Percentiles rank a stretch among this genome's conserved stretches.
These are phyloP conservation scores for Talaromyces albobiverticillius DNA, from an alignment of 2,329 filamentous ascomycete species.

Conservation along the genomic window DNA sequence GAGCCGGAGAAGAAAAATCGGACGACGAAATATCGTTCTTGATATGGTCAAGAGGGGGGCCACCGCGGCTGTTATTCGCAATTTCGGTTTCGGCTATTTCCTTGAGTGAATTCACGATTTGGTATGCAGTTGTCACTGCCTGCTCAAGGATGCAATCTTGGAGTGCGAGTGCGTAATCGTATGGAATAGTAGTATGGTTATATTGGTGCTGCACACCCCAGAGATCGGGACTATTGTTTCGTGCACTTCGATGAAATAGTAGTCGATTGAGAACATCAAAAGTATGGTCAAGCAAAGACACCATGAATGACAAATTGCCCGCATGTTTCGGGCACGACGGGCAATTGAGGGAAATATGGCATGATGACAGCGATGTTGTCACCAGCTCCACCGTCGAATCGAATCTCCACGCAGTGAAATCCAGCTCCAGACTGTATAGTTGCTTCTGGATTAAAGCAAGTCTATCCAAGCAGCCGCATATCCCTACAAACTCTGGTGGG, in stretches of 20 bases:
- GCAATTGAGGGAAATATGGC: constrained; percentile 30
- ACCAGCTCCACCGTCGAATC: constrained; percentile 33
- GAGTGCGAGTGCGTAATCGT: constrained; percentile 3
- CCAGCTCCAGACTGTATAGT: constrained; percentile 27
- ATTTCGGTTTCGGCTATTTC: not conserved
- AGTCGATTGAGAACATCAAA: constrained; percentile 32
- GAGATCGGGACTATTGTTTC: not conserved
- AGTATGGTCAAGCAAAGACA: constrained; percentile 29
- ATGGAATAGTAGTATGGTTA: not conserved
- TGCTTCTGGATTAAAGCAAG: constrained; percentile 29
- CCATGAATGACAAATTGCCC: constrained; percentile 26
- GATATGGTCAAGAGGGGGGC: not conserved
- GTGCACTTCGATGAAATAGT: constrained; percentile 16
- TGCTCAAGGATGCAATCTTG: constrained; percentile 10
- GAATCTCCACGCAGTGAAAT: constrained; percentile 24
- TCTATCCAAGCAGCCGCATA: constrained; percentile 27
- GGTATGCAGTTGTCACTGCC: constrained; percentile 1
- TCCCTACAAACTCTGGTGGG: constrained; percentile 10
- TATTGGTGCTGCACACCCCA: constrained; percentile 1
- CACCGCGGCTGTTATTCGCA: not conserved
- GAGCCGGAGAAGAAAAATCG: not conserved
- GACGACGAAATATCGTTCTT: not conserved
- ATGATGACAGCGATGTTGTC: constrained; percentile 27
- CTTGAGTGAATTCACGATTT: constrained; percentile 5
- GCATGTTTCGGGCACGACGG: constrained; percentile 28